Evolutionary conservation across 345 rosid species (phyloP).

Genomic region (Populus deltoides): DNA sequence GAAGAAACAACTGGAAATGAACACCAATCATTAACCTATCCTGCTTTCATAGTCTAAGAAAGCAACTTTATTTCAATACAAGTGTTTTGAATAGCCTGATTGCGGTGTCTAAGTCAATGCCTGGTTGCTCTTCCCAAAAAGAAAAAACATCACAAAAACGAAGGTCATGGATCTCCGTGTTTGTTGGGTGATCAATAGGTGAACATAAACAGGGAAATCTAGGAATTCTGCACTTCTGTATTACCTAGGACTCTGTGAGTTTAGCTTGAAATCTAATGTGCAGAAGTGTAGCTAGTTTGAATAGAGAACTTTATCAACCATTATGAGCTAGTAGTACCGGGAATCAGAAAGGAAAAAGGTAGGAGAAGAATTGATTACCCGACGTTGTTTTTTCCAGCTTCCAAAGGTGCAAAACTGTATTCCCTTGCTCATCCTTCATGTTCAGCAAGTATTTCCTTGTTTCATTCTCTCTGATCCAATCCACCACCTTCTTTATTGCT

Average conservation of each 20-base stretch:
- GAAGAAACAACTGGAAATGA: not conserved
- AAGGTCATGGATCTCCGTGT: not conserved
- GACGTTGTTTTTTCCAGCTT: constrained; percentile 8
- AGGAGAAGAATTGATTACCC: not conserved
- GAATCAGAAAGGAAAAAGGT: not conserved
- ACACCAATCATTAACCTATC: not conserved
- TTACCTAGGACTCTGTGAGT: too few species aligned
- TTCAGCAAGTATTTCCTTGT: constrained; percentile 4
- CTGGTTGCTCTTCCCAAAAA: not conserved
- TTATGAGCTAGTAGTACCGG: not conserved
- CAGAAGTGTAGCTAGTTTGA: too few species aligned
- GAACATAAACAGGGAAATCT: too few species aligned
- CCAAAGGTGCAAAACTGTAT: constrained; percentile 18
- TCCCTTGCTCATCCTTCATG: constrained; percentile 10
- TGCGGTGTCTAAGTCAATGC: not conserved
- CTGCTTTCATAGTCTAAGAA: not conserved
- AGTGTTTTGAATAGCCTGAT: not conserved
- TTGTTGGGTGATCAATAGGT: too few species aligned
- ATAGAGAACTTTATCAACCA: too few species aligned
- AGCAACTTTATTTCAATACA: not conserved
- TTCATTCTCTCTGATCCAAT: not conserved
- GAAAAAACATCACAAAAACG: not conserved
- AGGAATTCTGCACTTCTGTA: too few species aligned
- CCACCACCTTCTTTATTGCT: constrained; percentile 1
- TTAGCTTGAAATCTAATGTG: too few species aligned